Evolutionary conservation across 2,329 filamentous ascomycete species (phyloP), one percentile per base, ranked within the genome.

Genomic region (Hymenoscyphus albidus): DNA sequence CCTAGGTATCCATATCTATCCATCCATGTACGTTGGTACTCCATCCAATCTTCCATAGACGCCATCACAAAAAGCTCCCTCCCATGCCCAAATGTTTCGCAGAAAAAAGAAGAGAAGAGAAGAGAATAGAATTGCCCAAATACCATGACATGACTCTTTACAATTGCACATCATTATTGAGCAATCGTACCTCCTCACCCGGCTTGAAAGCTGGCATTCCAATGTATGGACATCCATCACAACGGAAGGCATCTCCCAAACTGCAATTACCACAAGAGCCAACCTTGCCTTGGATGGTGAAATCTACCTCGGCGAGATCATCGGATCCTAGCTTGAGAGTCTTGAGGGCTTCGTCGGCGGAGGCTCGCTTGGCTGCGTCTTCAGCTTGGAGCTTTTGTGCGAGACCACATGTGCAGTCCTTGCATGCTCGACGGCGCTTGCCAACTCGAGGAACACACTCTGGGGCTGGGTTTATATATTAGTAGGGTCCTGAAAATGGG

Each of bases 261-360:
- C 93, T 90, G 78, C 95, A 98, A 78, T 94, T 97, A 35, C 92
- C 92, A 77, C 95, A 99, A 18, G 91, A 96, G 62, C 95, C 94
- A 5, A 94, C 91, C 81, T 97, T 98, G 71, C 95, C 95, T 78
- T 96, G 85, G n/a, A 98, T 92, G 0, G 95, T 99, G 75, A 99
- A 98, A 78, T 99, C 95, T 9, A 98, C 84, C 77, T 98, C 94
- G 61, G 86, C 88, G 59, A 99, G 80, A 75, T 99, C 95, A 72
- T 92, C 88, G 0, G 86, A 81, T 59, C 84, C 86, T 61, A 97
- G 82, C 78, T 90, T 91, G 67, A 92, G 80, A 22, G 87, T 82
- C 74, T 88, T 85, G 58, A 92, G 82, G 54, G 80, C 77, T 14
- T 79, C 79, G 73, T 92, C 89, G 39, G 90, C 90, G 27, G 83